A percentile compares a stretch with the other conserved stretches of the same genome.
These are phyloP conservation scores for Tilletiaria anomala DNA, from an alignment of 1,284 basidiomycete genomes.

Conservation along the genomic window DNA sequence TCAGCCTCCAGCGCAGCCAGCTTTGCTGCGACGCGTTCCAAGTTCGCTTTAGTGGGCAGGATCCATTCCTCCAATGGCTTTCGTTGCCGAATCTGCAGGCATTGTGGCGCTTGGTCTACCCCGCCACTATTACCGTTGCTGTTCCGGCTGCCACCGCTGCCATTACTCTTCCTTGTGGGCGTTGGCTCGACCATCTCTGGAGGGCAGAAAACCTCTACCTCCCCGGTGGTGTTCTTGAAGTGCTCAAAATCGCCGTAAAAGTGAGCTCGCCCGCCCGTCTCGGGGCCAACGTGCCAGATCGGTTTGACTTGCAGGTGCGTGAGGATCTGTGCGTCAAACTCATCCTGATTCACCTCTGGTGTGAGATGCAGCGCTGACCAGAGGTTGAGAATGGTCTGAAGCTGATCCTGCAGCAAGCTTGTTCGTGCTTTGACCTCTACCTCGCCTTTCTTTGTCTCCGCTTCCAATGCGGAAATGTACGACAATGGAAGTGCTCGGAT, in stretches of 20 bases:
- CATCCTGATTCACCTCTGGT: not conserved
- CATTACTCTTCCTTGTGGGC: no score
- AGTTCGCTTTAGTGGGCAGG: not conserved
- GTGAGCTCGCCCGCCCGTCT: not conserved
- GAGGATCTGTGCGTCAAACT: not conserved
- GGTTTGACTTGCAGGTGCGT: not conserved
- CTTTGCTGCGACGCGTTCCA: not conserved
- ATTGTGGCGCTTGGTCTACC: no score
- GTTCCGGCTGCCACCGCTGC: no score
- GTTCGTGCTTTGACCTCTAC: no score
- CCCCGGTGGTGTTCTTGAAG: not conserved
- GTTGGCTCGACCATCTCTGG: not conserved
- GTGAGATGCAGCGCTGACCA: not conserved
- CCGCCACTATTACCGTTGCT: no score
- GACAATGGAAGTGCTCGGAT: no score
- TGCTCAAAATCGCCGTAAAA: not conserved
- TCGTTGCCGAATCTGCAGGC: no score
- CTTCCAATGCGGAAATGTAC: no score
- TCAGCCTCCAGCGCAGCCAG: conserved; percentile 20
- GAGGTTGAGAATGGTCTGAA: not conserved
- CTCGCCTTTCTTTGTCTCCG: no score
- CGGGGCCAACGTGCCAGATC: not conserved
- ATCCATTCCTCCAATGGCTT: not conserved
- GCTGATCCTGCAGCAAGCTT: not conserved
- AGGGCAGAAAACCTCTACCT: not conserved